Evolutionary conservation across 768 basidiomycete genomes (phyloP), one percentile per base, ranked within the genome.

Genomic region (Amanita exitialis): DNA sequence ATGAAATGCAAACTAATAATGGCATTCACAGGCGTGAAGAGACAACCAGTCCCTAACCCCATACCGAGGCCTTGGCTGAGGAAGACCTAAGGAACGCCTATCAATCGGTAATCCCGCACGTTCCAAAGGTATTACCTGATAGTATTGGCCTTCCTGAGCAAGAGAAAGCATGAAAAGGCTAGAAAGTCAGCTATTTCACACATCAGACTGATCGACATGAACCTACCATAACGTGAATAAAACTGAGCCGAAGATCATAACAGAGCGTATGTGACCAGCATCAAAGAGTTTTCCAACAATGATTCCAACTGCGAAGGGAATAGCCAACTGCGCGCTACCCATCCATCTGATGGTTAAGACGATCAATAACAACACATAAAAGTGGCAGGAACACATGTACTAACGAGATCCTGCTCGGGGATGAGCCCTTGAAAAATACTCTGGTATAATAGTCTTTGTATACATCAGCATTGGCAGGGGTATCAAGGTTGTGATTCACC

Each of bases 21-120:
- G 9, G 67, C 68, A 41, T 77, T 61, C 3, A 77, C 71, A 1
- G 78, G 79, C 20, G 78, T 58, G 62, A 76, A 79, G 21, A 76
- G 62, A 20, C 77, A 57, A 1, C 76, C 73, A 35, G 71, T 66
- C 2, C 74, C 74, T 6, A 69, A 47, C 1, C 79, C 80, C 64
- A 77, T 73, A n/a, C 75, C 78, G n/a, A 82, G 62, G 3, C 72
- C 78, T 62, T 82, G 78, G 0, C 75, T 64, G 10, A 80, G 63
- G 58, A 80, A 78, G 15, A 77, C 64, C 67, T 76, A 51, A 30
- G 56, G 55, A 32, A 44, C 49, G 41, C 32, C 18, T 53, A 41
- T 20, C 21, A 43, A 39, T 46, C 61, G 42, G 8, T 52, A 49
- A 4, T 58, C 57, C 25, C 47, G 47, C 52, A 44, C 30, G 41